Base-by-base conservation (phyloP, 176 grass and related monocot genomes). In the Areca catechu region DNA sequence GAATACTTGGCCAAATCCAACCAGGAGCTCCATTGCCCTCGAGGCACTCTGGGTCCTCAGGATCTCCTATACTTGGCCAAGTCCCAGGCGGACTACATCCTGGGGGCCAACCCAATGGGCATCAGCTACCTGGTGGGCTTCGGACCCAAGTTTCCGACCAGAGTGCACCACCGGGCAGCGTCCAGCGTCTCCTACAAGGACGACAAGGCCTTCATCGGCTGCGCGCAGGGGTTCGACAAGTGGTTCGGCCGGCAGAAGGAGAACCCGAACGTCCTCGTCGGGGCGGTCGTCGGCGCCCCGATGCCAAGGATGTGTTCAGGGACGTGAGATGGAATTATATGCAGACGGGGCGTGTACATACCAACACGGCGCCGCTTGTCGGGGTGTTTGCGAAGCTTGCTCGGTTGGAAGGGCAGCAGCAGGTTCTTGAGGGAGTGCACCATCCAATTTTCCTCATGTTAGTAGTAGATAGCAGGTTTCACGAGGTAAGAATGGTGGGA, bases 161-260 rank as follows among this genome's bases (percentile, higher is more conserved):
- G 71, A 23, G 75, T 98, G 67, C 93, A 92, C 83, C 87, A 92
- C 73, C 65, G 93, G 17, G 84, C 86, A 20, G 93, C 93, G 48
- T 98, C 93, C 4, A 92, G 65, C 30, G 73, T 80, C 43, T 73
- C 73, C 15, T 73, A 80, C 24, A 19, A 69, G 4, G 50, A 73
- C 20, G 76, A 89, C 51, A 77, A 80, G 19, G 75, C 54, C 7
- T 98, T 92, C 77, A 92, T 92, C 66, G 87, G 93, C 3, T 98
- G 93, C 68, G 57, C 77, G 12, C 88, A 98, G 49, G 87, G 87
- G n/a, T 98, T 75, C 68, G 88, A 89, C 74, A 65, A 53, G 20
- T 89, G 81, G 88, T 88, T 87, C 76, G 72, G 71, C 60, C 81
- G 72, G n/a, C 17, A 51, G 5, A 4, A 10, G 58, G 65, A 69